Evolutionary conservation across 257 asterid genomes (phyloP), one percentile per base, ranked within the genome.

Genomic region (Penstemon newberryi): DNA sequence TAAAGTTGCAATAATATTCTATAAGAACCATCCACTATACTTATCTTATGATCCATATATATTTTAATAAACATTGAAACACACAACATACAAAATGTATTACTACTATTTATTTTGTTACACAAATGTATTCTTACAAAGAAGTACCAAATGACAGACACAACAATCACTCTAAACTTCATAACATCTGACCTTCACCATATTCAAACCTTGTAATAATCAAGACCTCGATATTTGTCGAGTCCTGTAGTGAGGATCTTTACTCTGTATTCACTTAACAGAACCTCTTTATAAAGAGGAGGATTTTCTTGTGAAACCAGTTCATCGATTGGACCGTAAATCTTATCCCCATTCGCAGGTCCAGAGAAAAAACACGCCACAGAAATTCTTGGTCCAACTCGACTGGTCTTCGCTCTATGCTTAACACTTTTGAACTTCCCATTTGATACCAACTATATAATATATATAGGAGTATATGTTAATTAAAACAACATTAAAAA

Each of bases 241-340:
- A 80, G 83, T 11, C 83, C 83, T 62, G 66, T 53, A 3, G 63
- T 6, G 12, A 42, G 1, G 15, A 70, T 66, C 60, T 75, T 19
- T 2, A 44, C 58, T 1, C 61, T 0, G 58, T 70, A 78, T 13
- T 83, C 88, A 60, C 47, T 63, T 6, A 80, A 3, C 0, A 67
- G 57, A 5, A 60, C 76, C 45, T 60, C 78, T 56, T 66, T 73
- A 63, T 80, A 83, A 10, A 72, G 11, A 0, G 78, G 80, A 13
- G 88, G 83, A 64, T 67, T 70, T 6, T 73, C 75, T 63, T 83
- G 73, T 3, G 83, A 73, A 25, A 80, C 7, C n/a, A 83, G 66
- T 43, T 83, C 84, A 52, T 73, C 62, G 39, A 79, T 83, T 8
- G 87, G 85, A 13, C 78, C 75, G 49, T 74, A 79, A 57, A 70